phyloP scores from a whole-genome alignment of 2,329 filamentous ascomycete genomes.

The Alternaria sp. region DNA sequence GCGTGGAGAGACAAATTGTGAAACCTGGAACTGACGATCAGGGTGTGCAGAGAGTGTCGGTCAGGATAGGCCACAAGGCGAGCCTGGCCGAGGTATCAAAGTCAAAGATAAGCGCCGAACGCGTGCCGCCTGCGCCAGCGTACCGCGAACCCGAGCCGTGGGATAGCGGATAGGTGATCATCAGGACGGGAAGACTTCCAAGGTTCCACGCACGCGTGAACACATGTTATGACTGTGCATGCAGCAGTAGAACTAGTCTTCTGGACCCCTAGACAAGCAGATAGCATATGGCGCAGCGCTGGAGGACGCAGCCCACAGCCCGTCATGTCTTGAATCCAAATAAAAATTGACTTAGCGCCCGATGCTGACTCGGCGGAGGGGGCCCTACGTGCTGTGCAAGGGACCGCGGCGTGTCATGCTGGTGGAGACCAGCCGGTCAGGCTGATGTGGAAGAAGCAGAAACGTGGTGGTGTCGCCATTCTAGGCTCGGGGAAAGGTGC shows the following conservation, averaged over 20 bases:
- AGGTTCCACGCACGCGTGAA: neutral
- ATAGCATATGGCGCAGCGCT: neutral
- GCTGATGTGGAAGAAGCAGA: neutral
- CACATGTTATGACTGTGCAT: slow-evolving; percentile 1
- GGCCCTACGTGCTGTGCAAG: neutral
- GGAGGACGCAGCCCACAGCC: neutral
- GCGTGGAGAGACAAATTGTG: neutral
- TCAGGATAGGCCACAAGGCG: slow-evolving; percentile 2
- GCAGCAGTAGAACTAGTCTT: neutral
- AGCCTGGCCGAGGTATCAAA: neutral
- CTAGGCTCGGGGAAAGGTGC: neutral
- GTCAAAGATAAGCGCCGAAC: neutral
- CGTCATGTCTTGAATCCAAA: neutral
- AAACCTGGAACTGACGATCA: neutral
- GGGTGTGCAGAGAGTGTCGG: neutral
- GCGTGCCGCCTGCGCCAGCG: slow-evolving; percentile 3
- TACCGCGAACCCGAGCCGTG: slow-evolving; percentile 4
- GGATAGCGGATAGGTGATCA: neutral
- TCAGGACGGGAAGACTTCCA: neutral
- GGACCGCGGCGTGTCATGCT: neutral
- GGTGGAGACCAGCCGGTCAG: neutral
- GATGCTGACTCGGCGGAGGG: neutral
- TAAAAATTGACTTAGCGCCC: neutral
- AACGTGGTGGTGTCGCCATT: neutral
- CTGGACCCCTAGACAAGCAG: neutral